Percentiles rank a stretch among this genome's conserved stretches.
These are phyloP conservation scores for Amanita thiersii DNA, from an alignment of 768 basidiomycete genomes.

Conservation along the genomic window DNA sequence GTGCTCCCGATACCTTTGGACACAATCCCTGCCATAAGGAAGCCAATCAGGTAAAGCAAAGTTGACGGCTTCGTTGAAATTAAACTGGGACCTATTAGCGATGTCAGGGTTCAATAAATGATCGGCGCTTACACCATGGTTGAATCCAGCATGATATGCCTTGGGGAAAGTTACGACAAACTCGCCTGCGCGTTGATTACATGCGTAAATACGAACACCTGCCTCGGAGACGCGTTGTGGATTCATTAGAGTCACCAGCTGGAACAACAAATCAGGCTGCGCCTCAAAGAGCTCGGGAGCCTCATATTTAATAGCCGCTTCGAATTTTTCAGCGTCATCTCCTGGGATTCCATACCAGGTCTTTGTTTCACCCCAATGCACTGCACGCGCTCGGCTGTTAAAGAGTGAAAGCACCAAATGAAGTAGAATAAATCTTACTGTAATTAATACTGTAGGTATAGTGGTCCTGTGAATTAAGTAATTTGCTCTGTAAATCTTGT, in stretches of 20 bases:
- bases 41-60: conserved; percentile 97
- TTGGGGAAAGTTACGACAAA: conserved; percentile 98
- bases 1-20: conserved; percentile 84
- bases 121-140: conserved; percentile 76
- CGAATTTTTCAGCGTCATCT: conserved; percentile 92
- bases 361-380: conserved; percentile 99
- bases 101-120: conserved; percentile 6
- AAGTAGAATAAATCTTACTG: conserved; percentile 43
- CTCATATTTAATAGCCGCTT: conserved; percentile 89
- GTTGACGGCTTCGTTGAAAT: conserved; percentile 99
- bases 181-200: conserved; percentile 95
- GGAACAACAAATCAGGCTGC: conserved; percentile 94
- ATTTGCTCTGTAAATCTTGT: not conserved
- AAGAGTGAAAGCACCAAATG: conserved; percentile 9
- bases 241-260: conserved; percentile 96
- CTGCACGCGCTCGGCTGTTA: conserved; percentile 29
- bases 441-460: conserved; percentile 96
- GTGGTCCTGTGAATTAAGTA: conserved; percentile 59
- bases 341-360: conserved; percentile 99
- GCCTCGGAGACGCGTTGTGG: conserved; percentile 80
- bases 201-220: conserved; percentile 87
- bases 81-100: conserved; percentile 51
- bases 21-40: conserved; percentile 78
- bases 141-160: conserved; percentile 97
- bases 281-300: conserved; percentile 98